phyloP scores from a whole-genome alignment of 2,329 filamentous ascomycete genomes.

The Ceratocystiopsis brevicomis region DNA sequence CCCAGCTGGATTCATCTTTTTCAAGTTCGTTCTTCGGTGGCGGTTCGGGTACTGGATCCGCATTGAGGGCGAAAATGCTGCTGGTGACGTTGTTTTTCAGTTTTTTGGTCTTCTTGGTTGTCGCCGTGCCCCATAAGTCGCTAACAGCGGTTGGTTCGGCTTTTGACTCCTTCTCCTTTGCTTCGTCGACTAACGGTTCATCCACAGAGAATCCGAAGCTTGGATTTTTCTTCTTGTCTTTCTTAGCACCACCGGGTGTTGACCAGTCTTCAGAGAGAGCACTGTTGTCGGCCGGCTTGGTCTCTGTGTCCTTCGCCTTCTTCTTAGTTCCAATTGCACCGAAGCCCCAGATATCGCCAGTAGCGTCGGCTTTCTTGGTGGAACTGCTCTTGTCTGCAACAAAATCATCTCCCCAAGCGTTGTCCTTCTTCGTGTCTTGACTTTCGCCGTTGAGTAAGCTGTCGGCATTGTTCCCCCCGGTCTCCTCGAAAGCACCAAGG shows the following conservation, averaged over 20 bases:
- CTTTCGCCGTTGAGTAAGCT: constrained; percentile 8
- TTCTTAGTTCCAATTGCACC: constrained; percentile 22
- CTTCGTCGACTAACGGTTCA: constrained; percentile 8
- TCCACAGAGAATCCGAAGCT: constrained; percentile 7
- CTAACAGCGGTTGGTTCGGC: constrained; percentile 10
- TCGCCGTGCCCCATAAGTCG: constrained; percentile 14
- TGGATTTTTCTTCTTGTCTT: constrained; percentile 28
- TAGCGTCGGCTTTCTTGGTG: constrained; percentile 9
- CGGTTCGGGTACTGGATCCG: constrained; percentile 5
- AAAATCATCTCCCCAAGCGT: constrained; percentile 18
- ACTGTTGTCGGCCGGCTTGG: constrained; percentile 12
- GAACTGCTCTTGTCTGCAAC: constrained; percentile 14
- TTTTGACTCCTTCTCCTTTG: constrained; percentile 4
- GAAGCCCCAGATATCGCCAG: constrained; percentile 18
- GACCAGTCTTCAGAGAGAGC: constrained; percentile 15
- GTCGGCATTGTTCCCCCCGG: constrained; percentile 17
- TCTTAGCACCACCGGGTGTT: constrained; percentile 15
- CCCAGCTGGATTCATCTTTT: constrained; percentile 18
- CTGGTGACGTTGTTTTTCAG: constrained; percentile 16
- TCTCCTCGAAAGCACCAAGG: constrained; percentile 28
- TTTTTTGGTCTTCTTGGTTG: constrained; percentile 23
- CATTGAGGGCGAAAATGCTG: constrained; percentile 3
- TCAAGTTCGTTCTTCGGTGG: constrained; percentile 4
- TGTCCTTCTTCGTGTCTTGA: constrained; percentile 21
- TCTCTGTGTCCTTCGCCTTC: constrained; percentile 18